phyloP scores from a whole-genome alignment of 441 rosid genomes.

The Pelargonium myrrhifolium region DNA sequence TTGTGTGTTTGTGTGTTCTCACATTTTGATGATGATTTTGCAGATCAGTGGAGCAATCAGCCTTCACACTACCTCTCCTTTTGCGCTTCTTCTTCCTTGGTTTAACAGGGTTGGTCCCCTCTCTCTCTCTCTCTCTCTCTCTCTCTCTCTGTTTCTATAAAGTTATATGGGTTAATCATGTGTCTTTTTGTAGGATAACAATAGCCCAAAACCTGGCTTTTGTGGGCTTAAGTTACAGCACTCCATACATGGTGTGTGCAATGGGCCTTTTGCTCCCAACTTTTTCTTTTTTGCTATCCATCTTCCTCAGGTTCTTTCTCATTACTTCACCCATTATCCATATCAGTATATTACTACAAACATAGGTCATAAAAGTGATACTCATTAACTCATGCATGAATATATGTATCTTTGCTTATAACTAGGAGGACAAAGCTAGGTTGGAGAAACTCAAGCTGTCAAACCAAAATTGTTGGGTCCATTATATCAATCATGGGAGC shows the following conservation, averaged over 20 bases:
- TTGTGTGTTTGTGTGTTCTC: not conserved
- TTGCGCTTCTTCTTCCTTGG: slow-evolving; percentile 62
- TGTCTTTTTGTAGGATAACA: slow-evolving; percentile 21
- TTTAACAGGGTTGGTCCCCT: slow-evolving; percentile 52
- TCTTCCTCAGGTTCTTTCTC: slow-evolving; percentile 40
- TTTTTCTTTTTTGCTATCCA: slow-evolving; percentile 50
- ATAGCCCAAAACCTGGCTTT: slow-evolving; percentile 59
- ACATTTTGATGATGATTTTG: slow-evolving; percentile 12
- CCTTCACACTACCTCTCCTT: slow-evolving; percentile 40
- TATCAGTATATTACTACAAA: not conserved
- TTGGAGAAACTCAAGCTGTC: slow-evolving; percentile 41
- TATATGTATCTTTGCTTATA: not conserved
- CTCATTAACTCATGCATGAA: not conserved
- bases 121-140: not conserved
- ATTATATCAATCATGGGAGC: slow-evolving; percentile 49
- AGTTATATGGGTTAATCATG: not conserved
- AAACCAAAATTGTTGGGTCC: slow-evolving; percentile 41
- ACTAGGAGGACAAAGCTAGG: slow-evolving; percentile 41
- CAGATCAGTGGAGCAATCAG: slow-evolving; percentile 27
- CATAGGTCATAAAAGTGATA: not conserved
- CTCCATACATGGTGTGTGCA: slow-evolving; percentile 74
- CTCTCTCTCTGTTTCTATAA: not conserved
- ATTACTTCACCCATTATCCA: too few species aligned
- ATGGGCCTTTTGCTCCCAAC: slow-evolving; percentile 67
- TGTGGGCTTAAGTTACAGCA: slow-evolving; percentile 56